Evolutionary conservation across 176 grass and related monocot genomes (phyloP).

Genomic region (Dactylis glomerata): DNA sequence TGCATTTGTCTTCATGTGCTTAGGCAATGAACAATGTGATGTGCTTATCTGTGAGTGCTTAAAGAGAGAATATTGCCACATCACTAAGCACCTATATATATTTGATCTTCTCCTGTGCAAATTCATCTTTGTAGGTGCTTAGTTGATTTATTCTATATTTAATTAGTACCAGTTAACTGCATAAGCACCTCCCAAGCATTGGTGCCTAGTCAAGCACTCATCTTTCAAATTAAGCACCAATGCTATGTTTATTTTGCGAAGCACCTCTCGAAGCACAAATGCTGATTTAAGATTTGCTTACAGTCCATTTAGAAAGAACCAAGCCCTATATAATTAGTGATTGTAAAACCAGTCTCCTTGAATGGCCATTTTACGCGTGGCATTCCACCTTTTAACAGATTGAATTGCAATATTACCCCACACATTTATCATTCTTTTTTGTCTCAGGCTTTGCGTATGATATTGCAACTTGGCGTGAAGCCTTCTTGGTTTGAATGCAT

Average conservation of each 20-base stretch:
- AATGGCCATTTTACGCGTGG: slow-evolving; percentile 2
- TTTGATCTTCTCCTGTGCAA: background rate
- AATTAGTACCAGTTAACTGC: background rate
- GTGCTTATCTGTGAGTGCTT: background rate
- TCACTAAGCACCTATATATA: background rate
- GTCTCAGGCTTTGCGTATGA: slow-evolving; percentile 79
- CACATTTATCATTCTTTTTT: slow-evolving; percentile 1
- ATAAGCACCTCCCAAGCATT: background rate
- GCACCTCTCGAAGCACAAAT: background rate
- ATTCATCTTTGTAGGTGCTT: background rate
- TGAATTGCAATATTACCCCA: background rate
- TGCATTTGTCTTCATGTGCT: background rate
- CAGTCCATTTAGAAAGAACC: slow-evolving; percentile 12
- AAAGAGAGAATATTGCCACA: background rate
- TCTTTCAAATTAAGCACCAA: background rate
- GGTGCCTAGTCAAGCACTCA: background rate
- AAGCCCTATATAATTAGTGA: slow-evolving; percentile 4
- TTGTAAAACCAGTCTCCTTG: slow-evolving; percentile 17
- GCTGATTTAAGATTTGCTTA: slow-evolving; percentile 18
- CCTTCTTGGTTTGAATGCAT: slow-evolving; percentile 84
- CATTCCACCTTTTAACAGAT: slow-evolving; percentile 10
- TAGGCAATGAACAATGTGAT: background rate
- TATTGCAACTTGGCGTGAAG: slow-evolving; percentile 93
- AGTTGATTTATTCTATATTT: background rate
- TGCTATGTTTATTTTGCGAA: background rate